Evolutionary conservation across 1,139 yeast genomes (phyloP).

Genomic region (Geotrichum cucujoidarum): DNA sequence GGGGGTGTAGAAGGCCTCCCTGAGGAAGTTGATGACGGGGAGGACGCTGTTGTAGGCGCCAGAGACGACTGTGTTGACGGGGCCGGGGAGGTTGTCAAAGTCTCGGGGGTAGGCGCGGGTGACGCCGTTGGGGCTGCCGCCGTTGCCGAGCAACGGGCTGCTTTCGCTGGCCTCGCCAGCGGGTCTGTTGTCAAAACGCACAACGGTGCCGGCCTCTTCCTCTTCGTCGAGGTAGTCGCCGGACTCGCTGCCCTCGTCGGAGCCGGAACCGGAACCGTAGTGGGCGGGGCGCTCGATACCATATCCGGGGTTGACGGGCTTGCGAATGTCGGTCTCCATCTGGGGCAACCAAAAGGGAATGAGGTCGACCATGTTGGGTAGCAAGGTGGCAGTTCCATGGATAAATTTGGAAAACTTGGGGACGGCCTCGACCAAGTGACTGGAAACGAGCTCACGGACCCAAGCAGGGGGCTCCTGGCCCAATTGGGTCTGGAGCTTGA

Average conservation of each 20-base stretch:
- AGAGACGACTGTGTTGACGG: constrained; percentile 7
- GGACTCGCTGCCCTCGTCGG: constrained; percentile 36
- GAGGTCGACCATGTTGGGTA: constrained; percentile 74
- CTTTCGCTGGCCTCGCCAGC: constrained; percentile 29
- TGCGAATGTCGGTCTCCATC: constrained; percentile 91
- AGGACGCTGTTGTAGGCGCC: constrained; percentile 4
- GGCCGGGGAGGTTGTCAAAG: constrained; percentile 11
- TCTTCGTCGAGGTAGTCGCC: constrained; percentile 49
- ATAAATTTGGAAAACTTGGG: constrained; percentile 96
- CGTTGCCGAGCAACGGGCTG: constrained; percentile 29
- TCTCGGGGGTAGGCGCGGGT: constrained; percentile 19
- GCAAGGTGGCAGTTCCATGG: constrained; percentile 86
- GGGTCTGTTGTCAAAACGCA: constrained; percentile 29
- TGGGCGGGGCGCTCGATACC: constrained; percentile 58
- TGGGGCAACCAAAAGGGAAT: constrained; percentile 99
- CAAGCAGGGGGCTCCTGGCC: constrained; percentile 98
- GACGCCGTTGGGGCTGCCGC: constrained; percentile 8
- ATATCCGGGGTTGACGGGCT: constrained; percentile 67
- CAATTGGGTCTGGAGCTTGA: constrained; percentile 90
- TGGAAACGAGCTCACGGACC: constrained; percentile 86
- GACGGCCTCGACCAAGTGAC: constrained; percentile 94
- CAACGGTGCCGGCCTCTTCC: constrained; percentile 20
- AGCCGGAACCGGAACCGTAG: constrained; percentile 36
- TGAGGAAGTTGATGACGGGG: constrained; percentile 27
- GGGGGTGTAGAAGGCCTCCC: constrained; percentile 29